Percentiles rank a stretch among this genome's conserved stretches.
Evolutionary conservation across 164 flowering plant species (phyloP).

Genomic region (Nymphaea colorata): DNA sequence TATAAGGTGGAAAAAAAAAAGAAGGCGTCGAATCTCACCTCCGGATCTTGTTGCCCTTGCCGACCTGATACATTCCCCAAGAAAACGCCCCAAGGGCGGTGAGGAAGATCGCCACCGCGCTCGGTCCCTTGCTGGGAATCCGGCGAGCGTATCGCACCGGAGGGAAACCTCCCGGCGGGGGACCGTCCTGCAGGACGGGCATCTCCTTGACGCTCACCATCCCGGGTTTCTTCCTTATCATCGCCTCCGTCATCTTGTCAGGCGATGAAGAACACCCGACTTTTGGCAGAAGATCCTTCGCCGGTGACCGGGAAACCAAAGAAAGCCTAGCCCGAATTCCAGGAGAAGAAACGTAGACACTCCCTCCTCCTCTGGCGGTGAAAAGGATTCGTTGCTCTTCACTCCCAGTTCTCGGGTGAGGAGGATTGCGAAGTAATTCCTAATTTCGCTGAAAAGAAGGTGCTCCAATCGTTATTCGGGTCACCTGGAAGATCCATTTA

Average conservation of each 20-base stretch:
- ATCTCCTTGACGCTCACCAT: constrained; percentile 97
- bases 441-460: no score
- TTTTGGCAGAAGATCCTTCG: not conserved
- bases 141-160: constrained; percentile 93
- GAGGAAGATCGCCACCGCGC: constrained; percentile 82
- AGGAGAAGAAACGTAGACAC: no score
- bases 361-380: no score
- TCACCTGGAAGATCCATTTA: no score
- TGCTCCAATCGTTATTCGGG: no score
- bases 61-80: constrained; percentile 96
- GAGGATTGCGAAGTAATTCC: no score
- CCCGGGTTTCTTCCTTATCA: constrained; percentile 85
- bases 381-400: no score
- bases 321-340: not conserved
- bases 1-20: no score
- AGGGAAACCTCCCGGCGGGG: constrained; percentile 95
- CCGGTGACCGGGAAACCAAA: not conserved
- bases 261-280: not conserved
- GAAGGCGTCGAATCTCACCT: constrained; percentile 24
- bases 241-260: constrained; percentile 79
- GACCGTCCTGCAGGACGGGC: constrained; percentile 97
- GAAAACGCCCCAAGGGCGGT: constrained; percentile 76
- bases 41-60: constrained; percentile 86
- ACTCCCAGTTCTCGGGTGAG: no score
- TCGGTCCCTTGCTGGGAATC: constrained; percentile 80